Evolutionary conservation across 2,329 filamentous ascomycete species (phyloP), one percentile per base, ranked within the genome.

Genomic region (Neurospora sp.): DNA sequence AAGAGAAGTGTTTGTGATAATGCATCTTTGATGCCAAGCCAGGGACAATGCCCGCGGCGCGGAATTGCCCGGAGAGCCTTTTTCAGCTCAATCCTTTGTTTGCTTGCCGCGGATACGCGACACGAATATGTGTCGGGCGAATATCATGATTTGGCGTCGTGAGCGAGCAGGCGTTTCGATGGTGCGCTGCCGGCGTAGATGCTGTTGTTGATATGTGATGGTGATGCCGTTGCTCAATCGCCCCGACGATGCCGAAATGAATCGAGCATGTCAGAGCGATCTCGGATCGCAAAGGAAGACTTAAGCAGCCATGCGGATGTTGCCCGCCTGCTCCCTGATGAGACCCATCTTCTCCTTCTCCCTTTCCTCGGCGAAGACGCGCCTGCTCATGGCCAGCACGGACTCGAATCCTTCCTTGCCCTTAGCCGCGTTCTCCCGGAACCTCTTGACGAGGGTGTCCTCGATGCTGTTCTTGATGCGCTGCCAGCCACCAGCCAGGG

Each of bases 401-500:
- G 91, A 88, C 83, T 99, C 96, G 78, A 99, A 99, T 1, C 96
- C 96, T 81, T 98, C 94, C 73, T 91, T 89, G 73, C 96, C 96
- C 82, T 92, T 94, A 75, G 86, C 85, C 33, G 96, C 95, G 77
- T 99, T 99, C 81, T 99, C 93, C 75, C 89, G 87, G 83, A 99
- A 99, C 69, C 93, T 85, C 74, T 91, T 91, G 65, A 98, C 91
- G 57, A 93, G 91, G 68, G 92, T 89, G 76, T 98, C 93, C 83
- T 99, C 96, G 76, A 99, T 96, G 79, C 90, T 92, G 82, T 96
- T 97, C 85, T 93, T 96, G 79, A 98, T 93, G 78, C 93, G 93
- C 82, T 97, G 92, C 94, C 96, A 99, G 72, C 96, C 96, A 74
- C 96, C 95, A 80, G 93, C 97, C 10, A 98, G 84, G 0, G 96